Percentiles rank a stretch among this genome's conserved stretches.
These are phyloP conservation scores for Globisporangium takayamanum DNA, from an alignment of 352 stramenopile genomes.

Conservation along the genomic window DNA sequence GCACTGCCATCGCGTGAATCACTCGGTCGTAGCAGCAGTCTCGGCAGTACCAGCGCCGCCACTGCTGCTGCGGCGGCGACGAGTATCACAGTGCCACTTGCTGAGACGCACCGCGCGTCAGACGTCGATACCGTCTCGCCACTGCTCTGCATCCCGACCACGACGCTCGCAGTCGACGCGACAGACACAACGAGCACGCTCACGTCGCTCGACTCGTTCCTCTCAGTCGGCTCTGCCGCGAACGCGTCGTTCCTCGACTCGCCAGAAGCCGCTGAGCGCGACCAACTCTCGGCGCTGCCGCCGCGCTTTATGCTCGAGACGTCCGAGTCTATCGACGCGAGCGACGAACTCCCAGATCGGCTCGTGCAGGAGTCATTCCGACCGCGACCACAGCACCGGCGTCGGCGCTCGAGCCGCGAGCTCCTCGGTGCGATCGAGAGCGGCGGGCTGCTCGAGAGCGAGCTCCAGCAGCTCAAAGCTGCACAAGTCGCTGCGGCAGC, in stretches of 20 bases:
- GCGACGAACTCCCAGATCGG: conserved; percentile 7
- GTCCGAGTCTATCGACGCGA: conserved; percentile 21
- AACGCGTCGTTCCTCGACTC: conserved; percentile 13
- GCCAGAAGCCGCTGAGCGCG: conserved; percentile 3
- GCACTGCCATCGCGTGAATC: conserved; percentile 5
- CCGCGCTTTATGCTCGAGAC: conserved; percentile 26
- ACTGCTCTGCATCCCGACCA: conserved; percentile 3
- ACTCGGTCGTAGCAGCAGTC: conserved; percentile 10
- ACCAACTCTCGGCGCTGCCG: conserved; percentile 7
- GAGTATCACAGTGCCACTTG: background rate
- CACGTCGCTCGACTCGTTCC: conserved; percentile 3
- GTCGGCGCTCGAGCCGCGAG: conserved; percentile 56
- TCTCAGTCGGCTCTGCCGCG: conserved; percentile 8
- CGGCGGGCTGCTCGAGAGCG: conserved; percentile 33
- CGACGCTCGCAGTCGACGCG: background rate
- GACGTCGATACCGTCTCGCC: conserved; percentile 10
- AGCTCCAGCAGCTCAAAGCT: conserved; percentile 21
- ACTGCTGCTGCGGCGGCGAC: background rate
- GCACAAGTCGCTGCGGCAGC: background rate
- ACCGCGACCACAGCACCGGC: conserved; percentile 16
- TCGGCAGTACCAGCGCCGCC: conserved; percentile 2
- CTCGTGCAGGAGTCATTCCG: conserved; percentile 8
- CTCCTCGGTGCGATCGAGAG: conserved; percentile 58
- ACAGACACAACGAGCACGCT: background rate
- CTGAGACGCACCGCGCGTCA: background rate